Evolutionary conservation across 768 basidiomycete species (phyloP).

Genomic region (Mycena polygramma): DNA sequence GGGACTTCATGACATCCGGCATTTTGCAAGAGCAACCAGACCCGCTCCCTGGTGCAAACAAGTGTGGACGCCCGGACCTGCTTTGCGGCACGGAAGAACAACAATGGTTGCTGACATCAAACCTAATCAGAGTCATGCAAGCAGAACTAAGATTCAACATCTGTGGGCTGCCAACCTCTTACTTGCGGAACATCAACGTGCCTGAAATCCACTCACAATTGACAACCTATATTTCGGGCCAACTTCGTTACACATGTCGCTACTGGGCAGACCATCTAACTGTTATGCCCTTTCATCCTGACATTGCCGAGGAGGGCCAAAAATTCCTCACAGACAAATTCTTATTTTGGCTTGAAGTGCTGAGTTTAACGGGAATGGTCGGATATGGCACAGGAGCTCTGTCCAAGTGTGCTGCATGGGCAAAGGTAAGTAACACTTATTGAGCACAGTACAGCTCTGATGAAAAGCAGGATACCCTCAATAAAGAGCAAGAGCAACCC

Average conservation of each 20-base stretch:
- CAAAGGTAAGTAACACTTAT: not conserved
- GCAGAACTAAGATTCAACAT: conserved; percentile 5
- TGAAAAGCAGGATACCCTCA: too few relatives aligned
- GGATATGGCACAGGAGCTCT: not conserved
- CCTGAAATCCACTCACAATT: not conserved
- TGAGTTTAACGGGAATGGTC: conserved; percentile 1
- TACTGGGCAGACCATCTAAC: conserved; percentile 17
- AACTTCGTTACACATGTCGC: conserved; percentile 4
- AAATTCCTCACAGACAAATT: not conserved
- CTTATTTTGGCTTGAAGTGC: conserved; percentile 24
- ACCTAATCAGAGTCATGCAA: not conserved
- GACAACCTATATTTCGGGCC: not conserved
- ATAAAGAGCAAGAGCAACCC: too few relatives aligned
- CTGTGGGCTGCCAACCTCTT: conserved; percentile 5
- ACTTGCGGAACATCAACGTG: not conserved
- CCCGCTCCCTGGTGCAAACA: too few relatives aligned
- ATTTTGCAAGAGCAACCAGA: not conserved
- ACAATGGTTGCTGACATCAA: not conserved
- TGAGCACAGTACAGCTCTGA: too few relatives aligned
- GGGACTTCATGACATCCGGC: conserved; percentile 10
- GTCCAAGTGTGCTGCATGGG: not conserved
- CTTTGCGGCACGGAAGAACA: not conserved
- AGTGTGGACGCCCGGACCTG: not conserved
- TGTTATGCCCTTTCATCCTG: not conserved
- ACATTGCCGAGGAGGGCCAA: not conserved